Conservation (phyloP, 73 alveolate genomes). For the Paraurostyla sp. region DNA sequence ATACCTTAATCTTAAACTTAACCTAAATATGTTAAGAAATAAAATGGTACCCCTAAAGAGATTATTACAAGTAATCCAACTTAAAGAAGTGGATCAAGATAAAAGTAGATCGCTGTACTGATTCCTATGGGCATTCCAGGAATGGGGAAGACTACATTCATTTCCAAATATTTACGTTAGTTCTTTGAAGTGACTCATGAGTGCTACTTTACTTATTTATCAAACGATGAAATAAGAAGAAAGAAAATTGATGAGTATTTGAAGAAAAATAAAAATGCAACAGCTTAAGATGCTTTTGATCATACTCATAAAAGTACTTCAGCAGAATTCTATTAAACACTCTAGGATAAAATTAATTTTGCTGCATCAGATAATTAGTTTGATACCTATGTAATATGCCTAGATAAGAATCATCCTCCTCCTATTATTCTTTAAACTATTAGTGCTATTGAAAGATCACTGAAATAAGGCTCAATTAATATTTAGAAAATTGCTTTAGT, state of each 20-base stretch:
- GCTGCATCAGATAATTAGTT: constrained; percentile 53
- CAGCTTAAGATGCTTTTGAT: constrained; percentile 85
- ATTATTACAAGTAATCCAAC: constrained; percentile 4
- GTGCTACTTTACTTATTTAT: constrained; percentile 12
- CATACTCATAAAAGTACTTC: constrained; percentile 80
- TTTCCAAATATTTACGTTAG: constrained; percentile 53
- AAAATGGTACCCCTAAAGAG: constrained; percentile 48
- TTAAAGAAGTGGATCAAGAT: constrained; percentile 13
- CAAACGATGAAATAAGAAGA: constrained; percentile 84
- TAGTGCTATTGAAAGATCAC: constrained; percentile 72
- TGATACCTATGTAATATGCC: constrained; percentile 70
- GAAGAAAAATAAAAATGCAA: constrained; percentile 69
- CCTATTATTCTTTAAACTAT: constrained; percentile 84
- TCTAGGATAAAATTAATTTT: constrained; percentile 57
- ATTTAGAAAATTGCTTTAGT: constrained; percentile 43
- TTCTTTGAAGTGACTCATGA: constrained; percentile 71
- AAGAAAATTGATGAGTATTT: constrained; percentile 75
- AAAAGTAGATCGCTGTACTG: constrained; percentile 72
- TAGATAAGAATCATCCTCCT: constrained; percentile 94
- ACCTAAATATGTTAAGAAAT: constrained; percentile 64
- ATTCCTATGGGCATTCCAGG: constrained; percentile 96
- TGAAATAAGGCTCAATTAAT: constrained; percentile 9
- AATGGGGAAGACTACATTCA: constrained; percentile 88
- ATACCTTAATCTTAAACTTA: constrained; percentile 65
- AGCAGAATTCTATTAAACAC: constrained; percentile 70